Base-by-base conservation (phyloP, 1,284 basidiomycete genomes). In the Ustilago loliicola region DNA sequence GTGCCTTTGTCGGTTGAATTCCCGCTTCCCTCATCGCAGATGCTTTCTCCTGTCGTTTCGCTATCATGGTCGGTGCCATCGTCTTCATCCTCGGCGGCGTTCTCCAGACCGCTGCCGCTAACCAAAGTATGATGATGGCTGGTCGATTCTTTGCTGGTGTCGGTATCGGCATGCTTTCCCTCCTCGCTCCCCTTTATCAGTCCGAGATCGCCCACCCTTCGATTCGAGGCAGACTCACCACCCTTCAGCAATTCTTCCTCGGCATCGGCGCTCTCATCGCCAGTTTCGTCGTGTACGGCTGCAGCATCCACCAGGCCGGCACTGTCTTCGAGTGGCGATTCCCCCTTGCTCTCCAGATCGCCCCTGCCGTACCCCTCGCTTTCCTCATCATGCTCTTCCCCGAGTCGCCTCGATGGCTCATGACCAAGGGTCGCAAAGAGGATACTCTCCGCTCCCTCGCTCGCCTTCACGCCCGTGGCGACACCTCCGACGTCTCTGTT, bases 161-260 rank as follows among this genome's bases (percentile, higher is more conserved):
- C 69, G 87, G 87, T 25, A 88, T 89, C 63, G 90, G 91, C 2
- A 89, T 90, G 77, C 87, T 91, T 60, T 88, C 90, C 0, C 89
- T 90, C 79, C 86, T 91, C 25, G 90, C 90, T 1, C 90, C 90
- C 15, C 83, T 91, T 5, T 92, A 91, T 83, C 87, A 88, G 71
- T 86, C 86, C 15, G 91, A 91, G 85, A 91, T 91, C 63, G 90
- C 91, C 2, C 90, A 91, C 71, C 90, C 91, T 0, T 90, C 89
- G 78, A 90, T 90, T 60, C 88, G 91, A 30, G 91, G 91, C 21
- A 87, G 90, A 34, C 87, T 91, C 45, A 91, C 90, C 1, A 91
- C 91, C 1, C 87, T 91, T 27, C 91, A 91, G 85, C 90, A 91
- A 80, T 88, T 89, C 79, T 89, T 89, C 86, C 82, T 89, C 29